A percentile compares a stretch with the other conserved stretches of the same genome.
Evolutionary conservation across 106 monocot genomes (phyloP).

Genomic region (Allium fistulosum): DNA sequence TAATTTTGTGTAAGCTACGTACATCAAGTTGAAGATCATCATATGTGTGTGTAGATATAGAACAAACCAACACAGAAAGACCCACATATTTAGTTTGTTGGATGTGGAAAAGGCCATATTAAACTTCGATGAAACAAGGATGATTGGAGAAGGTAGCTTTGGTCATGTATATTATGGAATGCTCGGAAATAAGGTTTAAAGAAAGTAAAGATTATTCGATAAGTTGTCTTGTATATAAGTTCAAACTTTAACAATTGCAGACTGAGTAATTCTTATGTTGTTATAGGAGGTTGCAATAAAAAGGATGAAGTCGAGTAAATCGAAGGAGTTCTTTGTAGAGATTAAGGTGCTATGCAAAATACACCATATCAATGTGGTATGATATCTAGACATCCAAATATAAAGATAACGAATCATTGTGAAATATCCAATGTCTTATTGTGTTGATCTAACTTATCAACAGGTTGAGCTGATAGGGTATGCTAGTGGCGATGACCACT

Average conservation of each 20-base stretch:
- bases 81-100: slow-evolving; percentile 29
- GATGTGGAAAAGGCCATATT: slow-evolving; percentile 28
- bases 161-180: slow-evolving; percentile 43
- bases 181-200: slow-evolving; percentile 24
- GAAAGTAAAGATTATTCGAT: not conserved
- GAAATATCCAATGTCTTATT: not conserved
- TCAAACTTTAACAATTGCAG: too few species aligned
- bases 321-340: slow-evolving; percentile 47
- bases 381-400: not conserved
- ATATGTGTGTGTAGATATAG: not conserved
- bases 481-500: slow-evolving; percentile 33
- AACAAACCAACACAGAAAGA: slow-evolving; percentile 20
- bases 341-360: slow-evolving; percentile 47
- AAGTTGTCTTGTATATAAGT: not conserved
- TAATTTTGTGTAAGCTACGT: too few species aligned
- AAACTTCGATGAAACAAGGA: slow-evolving; percentile 34
- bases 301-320: slow-evolving; percentile 44
- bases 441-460: not conserved
- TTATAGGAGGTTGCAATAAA: slow-evolving; percentile 25
- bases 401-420: not conserved
- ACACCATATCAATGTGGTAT: slow-evolving; percentile 34
- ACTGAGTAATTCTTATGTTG: not conserved
- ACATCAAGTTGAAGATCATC: too few species aligned
- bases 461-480: slow-evolving; percentile 46
- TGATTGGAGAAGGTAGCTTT: slow-evolving; percentile 43